Evolutionary conservation across 306 rosid genomes (phyloP).

Genomic region (Rosa lucieae): DNA sequence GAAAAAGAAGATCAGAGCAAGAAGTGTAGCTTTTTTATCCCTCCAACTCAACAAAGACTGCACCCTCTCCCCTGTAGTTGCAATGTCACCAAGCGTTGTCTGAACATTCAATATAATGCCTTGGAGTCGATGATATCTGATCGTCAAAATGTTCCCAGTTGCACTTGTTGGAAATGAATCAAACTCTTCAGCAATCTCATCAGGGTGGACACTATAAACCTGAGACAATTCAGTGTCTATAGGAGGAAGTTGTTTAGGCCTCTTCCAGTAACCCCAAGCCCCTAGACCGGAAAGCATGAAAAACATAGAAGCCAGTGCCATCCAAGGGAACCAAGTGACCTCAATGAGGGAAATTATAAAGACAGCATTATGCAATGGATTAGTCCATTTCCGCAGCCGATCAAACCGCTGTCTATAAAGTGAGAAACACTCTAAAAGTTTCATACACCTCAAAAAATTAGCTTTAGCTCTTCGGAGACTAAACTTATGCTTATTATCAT

Average conservation of each 20-base stretch:
- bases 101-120: slow-evolving; percentile 31
- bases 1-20: slow-evolving; percentile 26
- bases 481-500: neutral
- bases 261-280: neutral
- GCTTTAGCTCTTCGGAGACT: neutral
- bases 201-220: neutral
- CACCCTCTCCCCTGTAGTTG: slow-evolving; percentile 47
- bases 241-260: slow-evolving; percentile 2
- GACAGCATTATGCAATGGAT: neutral
- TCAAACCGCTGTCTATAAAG: neutral
- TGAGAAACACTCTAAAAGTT: neutral
- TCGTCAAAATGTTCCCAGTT: neutral
- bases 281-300: neutral
- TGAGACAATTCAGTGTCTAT: neutral
- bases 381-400: neutral
- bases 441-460: neutral
- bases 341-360: neutral
- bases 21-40: slow-evolving; percentile 43
- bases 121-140: slow-evolving; percentile 8
- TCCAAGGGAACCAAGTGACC: neutral
- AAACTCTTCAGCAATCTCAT: neutral
- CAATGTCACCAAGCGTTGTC: slow-evolving; percentile 39
- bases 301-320: neutral
- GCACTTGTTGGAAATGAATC: neutral
- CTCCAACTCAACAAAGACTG: slow-evolving; percentile 51